Percentiles rank a stretch among this genome's conserved stretches.
Conservation (phyloP, 2,329 filamentous ascomycete species). For the Trichoderma semiorbis region DNA sequence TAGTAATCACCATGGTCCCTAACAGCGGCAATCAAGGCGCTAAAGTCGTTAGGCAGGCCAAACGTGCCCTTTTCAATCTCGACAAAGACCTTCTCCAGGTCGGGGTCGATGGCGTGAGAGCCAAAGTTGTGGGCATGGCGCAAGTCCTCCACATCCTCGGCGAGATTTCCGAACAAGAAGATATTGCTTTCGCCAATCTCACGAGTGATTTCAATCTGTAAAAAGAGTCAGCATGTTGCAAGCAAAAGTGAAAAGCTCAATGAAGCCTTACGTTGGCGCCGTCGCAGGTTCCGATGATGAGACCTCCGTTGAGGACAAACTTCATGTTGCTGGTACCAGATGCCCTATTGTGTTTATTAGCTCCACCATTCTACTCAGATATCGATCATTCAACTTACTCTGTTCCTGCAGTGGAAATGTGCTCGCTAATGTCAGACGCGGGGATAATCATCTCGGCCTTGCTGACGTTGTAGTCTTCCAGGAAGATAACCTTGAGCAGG, state of each 20-base stretch:
- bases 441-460: conserved; percentile 97
- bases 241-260: not conserved
- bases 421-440: conserved; percentile 93
- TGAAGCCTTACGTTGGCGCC: conserved; percentile 78
- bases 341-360: conserved; percentile 39
- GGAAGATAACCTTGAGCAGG: conserved; percentile 91
- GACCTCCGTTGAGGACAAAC: conserved; percentile 93
- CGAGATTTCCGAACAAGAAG: conserved; percentile 94
- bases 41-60: conserved; percentile 73
- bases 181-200: conserved; percentile 97
- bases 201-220: conserved; percentile 87
- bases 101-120: conserved; percentile 70
- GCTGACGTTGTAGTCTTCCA: conserved; percentile 98
- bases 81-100: conserved; percentile 77
- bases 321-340: conserved; percentile 98
- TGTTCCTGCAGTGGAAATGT: conserved; percentile 96
- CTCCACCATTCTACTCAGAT: conserved; percentile 8
- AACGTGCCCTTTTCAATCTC: conserved; percentile 78
- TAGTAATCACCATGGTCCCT: conserved; percentile 96
- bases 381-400: conserved; percentile 52
- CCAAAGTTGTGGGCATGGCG: conserved; percentile 87
- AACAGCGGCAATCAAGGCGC: conserved; percentile 79
- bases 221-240: not conserved
- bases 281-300: conserved; percentile 97
- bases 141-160: conserved; percentile 94